Evolutionary conservation across 768 basidiomycete genomes (phyloP), one percentile per base, ranked within the genome.

Genomic region (Termitomyces sp.): DNA sequence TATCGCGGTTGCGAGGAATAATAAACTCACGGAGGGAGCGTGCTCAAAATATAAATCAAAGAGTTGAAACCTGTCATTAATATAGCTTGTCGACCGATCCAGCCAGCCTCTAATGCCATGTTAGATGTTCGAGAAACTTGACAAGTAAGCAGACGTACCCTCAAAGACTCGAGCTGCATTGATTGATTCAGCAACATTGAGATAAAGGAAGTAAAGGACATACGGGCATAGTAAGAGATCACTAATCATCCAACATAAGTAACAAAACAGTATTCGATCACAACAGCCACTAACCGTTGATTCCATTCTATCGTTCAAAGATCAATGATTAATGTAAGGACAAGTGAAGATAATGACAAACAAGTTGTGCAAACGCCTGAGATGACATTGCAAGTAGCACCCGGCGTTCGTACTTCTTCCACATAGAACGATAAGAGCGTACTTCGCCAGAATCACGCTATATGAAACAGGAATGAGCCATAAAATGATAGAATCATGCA

Each of bases 301-400:
- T 98, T 58, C 95, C 95, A 69, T 96, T 96, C 92, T 96, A 16
- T 12, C 31, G 14, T 27, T 17, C 37, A 53, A 19, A 40, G 23
- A 37, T 37, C 25, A 27, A 25, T 37, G 4, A 16, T 40, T 5
- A 23, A 46, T 46, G n/a, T 29, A 7, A 37, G n/a, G 10, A 19
- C 40, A 34, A 62, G 44, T 38, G 38, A 29, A n/a, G 51, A 25
- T 34, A 57, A 40, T 49, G 53, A 78, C 91, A 59, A 61, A 93
- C 94, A 66, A 97, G 75, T 68, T 97, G 95, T 42, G 95, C 95
- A 72, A 97, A 96, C 41, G 92, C 90, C 70, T 97, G 95, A 54
- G 92, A 92, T 19, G 90, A 92, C 92, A 95, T 95, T 16, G 95
- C 95, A 45, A 98, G 82, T 60, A 97, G 69, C 11, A 98, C 94